These are phyloP conservation scores for Alternaria conjuncta DNA, from an alignment of 2,329 filamentous ascomycete species.

Conservation along the genomic window DNA sequence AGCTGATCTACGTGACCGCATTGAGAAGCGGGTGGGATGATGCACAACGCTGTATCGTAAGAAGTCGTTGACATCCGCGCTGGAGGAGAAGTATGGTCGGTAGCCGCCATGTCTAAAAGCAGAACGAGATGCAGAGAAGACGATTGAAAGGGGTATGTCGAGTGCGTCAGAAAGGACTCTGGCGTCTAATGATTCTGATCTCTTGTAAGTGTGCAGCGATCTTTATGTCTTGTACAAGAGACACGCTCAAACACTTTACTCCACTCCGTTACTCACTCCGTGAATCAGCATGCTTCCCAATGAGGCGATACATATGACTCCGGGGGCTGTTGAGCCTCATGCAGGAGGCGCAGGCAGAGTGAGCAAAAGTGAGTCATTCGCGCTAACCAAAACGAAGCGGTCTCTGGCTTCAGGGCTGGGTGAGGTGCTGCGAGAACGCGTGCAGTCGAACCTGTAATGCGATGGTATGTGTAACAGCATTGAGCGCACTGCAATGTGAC, in stretches of 20 bases:
- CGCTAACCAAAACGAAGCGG: constrained; percentile 21
- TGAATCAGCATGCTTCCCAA: constrained; percentile 3
- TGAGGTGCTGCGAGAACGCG: not conserved
- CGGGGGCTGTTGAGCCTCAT: constrained; percentile 1
- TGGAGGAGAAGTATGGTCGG: not conserved
- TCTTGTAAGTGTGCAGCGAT: constrained; percentile 7
- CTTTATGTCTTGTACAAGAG: constrained; percentile 4
- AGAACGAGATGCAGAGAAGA: not conserved
- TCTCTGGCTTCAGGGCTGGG: not conserved
- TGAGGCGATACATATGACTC: constrained; percentile 24
- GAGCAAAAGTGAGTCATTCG: constrained; percentile 37
- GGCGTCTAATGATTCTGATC: not conserved
- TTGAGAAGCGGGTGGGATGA: constrained; percentile 61
- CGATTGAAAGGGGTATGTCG: constrained; percentile 16
- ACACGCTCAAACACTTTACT: not conserved
- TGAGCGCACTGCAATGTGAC: not conserved
- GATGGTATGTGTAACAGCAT: not conserved
- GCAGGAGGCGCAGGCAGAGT: constrained; percentile 6
- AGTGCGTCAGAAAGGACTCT: not conserved
- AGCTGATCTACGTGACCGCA: constrained; percentile 61
- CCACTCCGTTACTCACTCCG: not conserved
- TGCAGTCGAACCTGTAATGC: not conserved
- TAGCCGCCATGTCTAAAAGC: constrained; percentile 24
- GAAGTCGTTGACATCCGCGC: constrained; percentile 45
- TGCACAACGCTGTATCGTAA: constrained; percentile 66